These are phyloP conservation scores for Apodospora peruviana DNA, from an alignment of 495 filamentous ascomycete species.

Conservation along the genomic window DNA sequence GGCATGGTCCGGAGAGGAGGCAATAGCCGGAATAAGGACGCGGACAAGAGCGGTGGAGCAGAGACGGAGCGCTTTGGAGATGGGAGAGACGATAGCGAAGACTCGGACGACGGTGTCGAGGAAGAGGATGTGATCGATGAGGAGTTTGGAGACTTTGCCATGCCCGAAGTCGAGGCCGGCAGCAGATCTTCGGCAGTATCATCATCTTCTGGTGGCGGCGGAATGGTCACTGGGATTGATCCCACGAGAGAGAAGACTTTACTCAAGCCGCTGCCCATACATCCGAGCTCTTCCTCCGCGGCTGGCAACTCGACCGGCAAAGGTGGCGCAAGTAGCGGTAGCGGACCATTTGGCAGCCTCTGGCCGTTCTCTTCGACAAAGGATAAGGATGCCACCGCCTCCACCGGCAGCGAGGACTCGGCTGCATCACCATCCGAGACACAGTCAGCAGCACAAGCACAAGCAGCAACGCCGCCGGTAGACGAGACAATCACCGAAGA, in stretches of 20 bases:
- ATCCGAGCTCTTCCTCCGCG: no score
- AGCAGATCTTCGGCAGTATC: conserved; percentile 4
- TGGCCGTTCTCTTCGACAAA: conserved; percentile 40
- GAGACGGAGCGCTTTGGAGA: conserved; percentile 38
- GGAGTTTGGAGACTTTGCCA: conserved; percentile 49
- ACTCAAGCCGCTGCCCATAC: conserved; percentile 41
- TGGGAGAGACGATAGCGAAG: conserved; percentile 40
- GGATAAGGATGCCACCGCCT: conserved; percentile 20
- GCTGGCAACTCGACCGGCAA: conserved; percentile 8
- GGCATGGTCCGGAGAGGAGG: conserved; percentile 26
- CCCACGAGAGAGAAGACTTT: conserved; percentile 28
- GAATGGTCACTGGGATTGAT: conserved; percentile 28
- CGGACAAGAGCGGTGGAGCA: conserved; percentile 1
- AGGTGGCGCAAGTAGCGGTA: conserved; percentile 21
- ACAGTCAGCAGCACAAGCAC: conserved; percentile 7
- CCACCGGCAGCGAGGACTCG: conserved; percentile 19
- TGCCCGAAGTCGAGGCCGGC: conserved; percentile 37
- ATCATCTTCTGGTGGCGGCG: conserved; percentile 10
- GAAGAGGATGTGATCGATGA: conserved; percentile 44
- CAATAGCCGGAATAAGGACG: neutral
- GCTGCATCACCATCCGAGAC: conserved; percentile 1
- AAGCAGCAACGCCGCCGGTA: no score
- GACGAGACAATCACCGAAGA: conserved; percentile 21
- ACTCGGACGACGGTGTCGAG: conserved; percentile 18
- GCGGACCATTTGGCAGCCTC: conserved; percentile 36